These are phyloP conservation scores for Saccharomyces hybrid DNA, from an alignment of 1,139 yeast genomes.

Conservation along the genomic window DNA sequence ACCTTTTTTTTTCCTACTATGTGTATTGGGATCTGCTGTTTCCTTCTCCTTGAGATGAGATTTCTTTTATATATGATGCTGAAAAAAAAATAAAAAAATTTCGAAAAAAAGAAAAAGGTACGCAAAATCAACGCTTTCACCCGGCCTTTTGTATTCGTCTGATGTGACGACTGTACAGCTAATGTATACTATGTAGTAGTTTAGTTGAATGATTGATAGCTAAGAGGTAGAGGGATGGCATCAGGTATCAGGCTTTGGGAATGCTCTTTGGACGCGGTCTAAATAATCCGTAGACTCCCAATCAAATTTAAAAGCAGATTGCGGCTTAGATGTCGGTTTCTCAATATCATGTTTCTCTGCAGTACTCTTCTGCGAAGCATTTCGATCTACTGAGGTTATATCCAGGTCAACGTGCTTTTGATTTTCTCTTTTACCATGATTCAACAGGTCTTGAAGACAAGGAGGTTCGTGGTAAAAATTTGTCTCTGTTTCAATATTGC, in stretches of 20 bases:
- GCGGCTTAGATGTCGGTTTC: neutral
- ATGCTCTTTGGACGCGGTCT: constrained; percentile 18
- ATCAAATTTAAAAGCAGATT: constrained; percentile 11
- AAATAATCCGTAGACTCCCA: constrained; percentile 20
- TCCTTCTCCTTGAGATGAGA: neutral
- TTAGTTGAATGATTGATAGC: neutral
- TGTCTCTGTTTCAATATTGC: neutral
- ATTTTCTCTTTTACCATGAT: neutral
- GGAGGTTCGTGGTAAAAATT: neutral
- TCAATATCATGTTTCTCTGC: neutral
- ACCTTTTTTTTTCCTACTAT: neutral
- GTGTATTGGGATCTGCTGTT: neutral
- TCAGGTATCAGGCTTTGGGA: constrained; percentile 11
- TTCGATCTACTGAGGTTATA: neutral
- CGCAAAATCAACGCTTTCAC: neutral
- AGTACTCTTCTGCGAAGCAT: neutral
- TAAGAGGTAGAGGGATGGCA: neutral
- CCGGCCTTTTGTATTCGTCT: neutral
- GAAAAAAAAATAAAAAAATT: neutral
- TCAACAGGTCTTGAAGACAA: neutral
- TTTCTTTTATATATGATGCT: neutral
- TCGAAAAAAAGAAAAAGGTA: neutral
- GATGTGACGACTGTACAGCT: neutral
- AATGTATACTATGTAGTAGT: neutral
- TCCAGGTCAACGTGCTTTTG: neutral